Conservation (phyloP, 2,329 filamentous ascomycete species). For the Colletotrichum noveboracense region DNA sequence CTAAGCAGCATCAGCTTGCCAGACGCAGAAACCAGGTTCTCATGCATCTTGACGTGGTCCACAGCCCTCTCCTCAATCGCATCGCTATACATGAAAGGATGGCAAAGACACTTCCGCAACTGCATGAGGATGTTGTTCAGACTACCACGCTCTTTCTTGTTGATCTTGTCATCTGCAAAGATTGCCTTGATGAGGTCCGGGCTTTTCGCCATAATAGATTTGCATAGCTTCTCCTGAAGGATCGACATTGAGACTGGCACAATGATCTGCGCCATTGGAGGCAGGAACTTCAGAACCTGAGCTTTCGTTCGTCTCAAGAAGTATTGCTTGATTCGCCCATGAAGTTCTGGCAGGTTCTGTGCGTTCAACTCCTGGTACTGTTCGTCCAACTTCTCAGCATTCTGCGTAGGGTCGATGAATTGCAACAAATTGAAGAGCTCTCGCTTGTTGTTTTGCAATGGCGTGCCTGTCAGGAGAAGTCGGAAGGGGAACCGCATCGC, state of each 20-base stretch:
- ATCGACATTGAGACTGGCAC: slow-evolving; percentile 94
- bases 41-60: slow-evolving; percentile 66
- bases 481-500: slow-evolving; percentile 82
- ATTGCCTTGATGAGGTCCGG: slow-evolving; percentile 87
- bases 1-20: slow-evolving; percentile 86
- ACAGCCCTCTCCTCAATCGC: slow-evolving; percentile 85
- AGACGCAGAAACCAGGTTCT: slow-evolving; percentile 89
- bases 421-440: slow-evolving; percentile 97
- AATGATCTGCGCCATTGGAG: slow-evolving; percentile 93
- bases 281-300: slow-evolving; percentile 88
- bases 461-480: slow-evolving; percentile 87
- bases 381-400: slow-evolving; percentile 76
- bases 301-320: slow-evolving; percentile 82
- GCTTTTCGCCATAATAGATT: slow-evolving; percentile 90
- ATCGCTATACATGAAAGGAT: slow-evolving; percentile 92
- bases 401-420: slow-evolving; percentile 77
- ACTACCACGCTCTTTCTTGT: slow-evolving; percentile 75
- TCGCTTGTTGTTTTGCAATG: slow-evolving; percentile 92
- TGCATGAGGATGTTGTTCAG: slow-evolving; percentile 97
- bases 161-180: slow-evolving; percentile 73
- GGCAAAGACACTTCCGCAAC: slow-evolving; percentile 90
- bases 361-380: slow-evolving; percentile 80
- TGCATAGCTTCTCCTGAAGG: slow-evolving; percentile 92
- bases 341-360: slow-evolving; percentile 81
- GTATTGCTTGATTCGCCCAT: slow-evolving; percentile 79